These are phyloP conservation scores for Geranium rotundifolium DNA, from an alignment of 345 rosid genomes.

Conservation along the genomic window DNA sequence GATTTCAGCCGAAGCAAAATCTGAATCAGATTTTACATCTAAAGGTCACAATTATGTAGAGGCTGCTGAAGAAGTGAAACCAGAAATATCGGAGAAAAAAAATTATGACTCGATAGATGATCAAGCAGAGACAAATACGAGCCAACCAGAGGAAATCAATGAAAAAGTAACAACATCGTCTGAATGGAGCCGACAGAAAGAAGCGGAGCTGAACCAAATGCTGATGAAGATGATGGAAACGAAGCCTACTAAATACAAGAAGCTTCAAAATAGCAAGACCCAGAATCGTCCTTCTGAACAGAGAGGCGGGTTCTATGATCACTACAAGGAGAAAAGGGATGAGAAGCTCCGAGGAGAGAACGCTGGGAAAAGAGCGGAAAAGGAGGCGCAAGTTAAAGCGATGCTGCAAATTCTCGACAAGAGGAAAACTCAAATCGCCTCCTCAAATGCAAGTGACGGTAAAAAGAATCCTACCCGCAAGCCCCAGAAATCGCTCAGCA, in stretches of 20 bases:
- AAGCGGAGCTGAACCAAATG: constrained; percentile 44
- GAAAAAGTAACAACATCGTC: constrained; percentile 22
- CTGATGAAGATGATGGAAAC: constrained; percentile 34
- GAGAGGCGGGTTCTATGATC: constrained; percentile 46
- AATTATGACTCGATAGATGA: constrained; percentile 12
- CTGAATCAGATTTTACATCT: constrained; percentile 18
- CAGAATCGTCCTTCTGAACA: constrained; percentile 25
- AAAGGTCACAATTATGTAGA: constrained; percentile 14
- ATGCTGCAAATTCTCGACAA: constrained; percentile 35
- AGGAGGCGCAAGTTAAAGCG: constrained; percentile 39
- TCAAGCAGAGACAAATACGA: constrained; percentile 14
- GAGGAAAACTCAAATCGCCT: constrained; percentile 42
- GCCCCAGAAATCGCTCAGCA: constrained; percentile 20
- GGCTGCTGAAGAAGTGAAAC: constrained; percentile 16
- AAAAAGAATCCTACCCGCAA: constrained; percentile 25
- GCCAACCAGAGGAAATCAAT: constrained; percentile 19
- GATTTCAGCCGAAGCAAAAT: constrained; percentile 15
- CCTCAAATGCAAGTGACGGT: constrained; percentile 22
- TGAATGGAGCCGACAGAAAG: constrained; percentile 48
- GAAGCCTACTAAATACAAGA: constrained; percentile 13
- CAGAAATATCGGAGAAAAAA: constrained; percentile 17
- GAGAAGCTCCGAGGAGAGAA: constrained; percentile 48
- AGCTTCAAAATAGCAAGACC: constrained; percentile 15
- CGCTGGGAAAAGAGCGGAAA: constrained; percentile 36
- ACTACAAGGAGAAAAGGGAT: constrained; percentile 49